Base-by-base conservation (phyloP, 768 basidiomycete species). In the Omphalotus guepiniiformis region DNA sequence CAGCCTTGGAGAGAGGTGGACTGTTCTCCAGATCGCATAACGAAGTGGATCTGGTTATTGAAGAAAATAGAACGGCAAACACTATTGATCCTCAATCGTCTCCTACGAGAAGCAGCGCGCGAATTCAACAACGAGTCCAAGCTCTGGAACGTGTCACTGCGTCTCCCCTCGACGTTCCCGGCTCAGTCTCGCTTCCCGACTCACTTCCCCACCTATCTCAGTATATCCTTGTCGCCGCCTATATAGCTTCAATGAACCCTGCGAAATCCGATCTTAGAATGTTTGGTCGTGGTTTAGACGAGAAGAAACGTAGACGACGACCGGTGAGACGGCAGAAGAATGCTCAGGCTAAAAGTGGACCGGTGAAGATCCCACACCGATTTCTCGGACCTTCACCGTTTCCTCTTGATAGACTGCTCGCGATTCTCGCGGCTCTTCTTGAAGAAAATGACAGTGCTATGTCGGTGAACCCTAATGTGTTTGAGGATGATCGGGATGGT, bases 181-280 rank as follows among this genome's bases (percentile, higher is more conserved):
- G 47, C 22, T 35, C 36, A 15, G 46, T 55, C 34, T 45, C 57
- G 36, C 59, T 55, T 22, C 58, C 70, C 13, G 60, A 61, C 3
- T 63, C 68, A 16, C 68, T 86, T 28, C 82, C 85, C 1, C 74
- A 77, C 3, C 78, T 88, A 73, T 80, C 82, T 18, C 86, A 85
- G 57, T 92, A 81, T 55, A 71, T 93, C 19, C 66, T 93, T 4
- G 62, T 93, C 3, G 85, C 88, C 0, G 78, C 83, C 1, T 95
- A 83, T 58, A 65, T 93, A 32, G 89, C 91, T 4, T 90, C 89
- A 34, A 86, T 84, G 34, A 96, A 95, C 57, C 92, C 93, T 2
- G 63, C 82, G 0, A 85, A 82, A 57, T 83, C 81, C 7, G 93
- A 94, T 63, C 28, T 90, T 53, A 72, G 88, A 29, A 83, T 95